Evolutionary conservation across 1,284 basidiomycete species (phyloP), one percentile per base, ranked within the genome.

Genomic region (Naganishia sp.): DNA sequence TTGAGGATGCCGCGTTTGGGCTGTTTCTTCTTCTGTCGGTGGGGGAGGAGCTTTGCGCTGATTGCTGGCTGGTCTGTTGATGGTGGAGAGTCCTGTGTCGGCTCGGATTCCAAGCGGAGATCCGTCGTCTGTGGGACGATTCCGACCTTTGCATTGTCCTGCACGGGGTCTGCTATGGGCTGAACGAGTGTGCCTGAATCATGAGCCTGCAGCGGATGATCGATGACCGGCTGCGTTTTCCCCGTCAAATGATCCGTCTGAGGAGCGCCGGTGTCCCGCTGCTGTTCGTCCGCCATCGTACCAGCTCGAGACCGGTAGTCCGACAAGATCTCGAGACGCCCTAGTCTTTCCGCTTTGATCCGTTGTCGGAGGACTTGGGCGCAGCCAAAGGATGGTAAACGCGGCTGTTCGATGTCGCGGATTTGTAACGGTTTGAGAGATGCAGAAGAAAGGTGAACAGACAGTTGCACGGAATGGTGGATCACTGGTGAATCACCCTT

Each of bases 1-100:
- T 79, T 79, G 48, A 80, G 75, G 54, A 80, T 80, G 7, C 78
- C 78, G 66, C 74, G 75, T 25, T 75, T 74, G 1, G 78, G 78
- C 42, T 56, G 59, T 61, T 61, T 61, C 23, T 50, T 49, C n/a
- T 50, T 49, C 42, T 61, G 59, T 28, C 59, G 59, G 21, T 61
- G 48, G 9, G 59, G 59, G 9, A 61, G 48, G 7, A 39, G 56
- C 36, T 48, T 59, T 18, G 45, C 21, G n/a, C 53, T 36, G 16
- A 55, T 33, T 1, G 53, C 21, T 15, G 33, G 53, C 31, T 55
- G 53, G 16, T 55, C 36, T 25, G 48, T 21, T 9, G 21, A 11
- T 10, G 21, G 36, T 13, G 36, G 36, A 39, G 36, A 7, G 36
- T 39, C 36, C 45, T 16, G 18, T 9, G 18, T 15, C 5, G 23